Conservation (phyloP, 345 rosid species). For the Capsella bursapastoris region DNA sequence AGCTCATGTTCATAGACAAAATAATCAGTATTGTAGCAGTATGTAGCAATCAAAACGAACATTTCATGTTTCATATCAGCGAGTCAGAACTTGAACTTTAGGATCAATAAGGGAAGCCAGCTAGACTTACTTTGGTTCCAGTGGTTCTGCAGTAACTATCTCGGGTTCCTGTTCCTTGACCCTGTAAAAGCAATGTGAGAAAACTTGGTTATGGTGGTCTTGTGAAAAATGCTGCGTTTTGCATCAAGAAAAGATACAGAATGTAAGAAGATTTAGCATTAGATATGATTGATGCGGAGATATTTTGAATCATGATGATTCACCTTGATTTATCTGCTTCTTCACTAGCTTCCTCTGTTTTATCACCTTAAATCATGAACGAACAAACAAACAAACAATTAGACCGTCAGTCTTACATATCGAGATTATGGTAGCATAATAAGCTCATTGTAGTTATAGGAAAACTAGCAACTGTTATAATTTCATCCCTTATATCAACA, state of each 20-base stretch:
- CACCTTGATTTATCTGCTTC: constrained; percentile 53
- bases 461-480: constrained; percentile 8
- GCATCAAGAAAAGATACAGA: constrained; percentile 2
- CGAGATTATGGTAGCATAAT: background rate
- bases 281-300: constrained; percentile 4
- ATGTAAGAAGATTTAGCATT: constrained; percentile 12
- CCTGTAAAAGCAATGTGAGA: constrained; percentile 38
- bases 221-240: constrained; percentile 15
- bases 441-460: background rate
- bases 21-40: background rate
- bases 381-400: background rate
- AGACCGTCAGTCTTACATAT: constrained; percentile 1
- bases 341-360: constrained; percentile 47
- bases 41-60: too few relatives aligned
- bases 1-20: background rate
- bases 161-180: constrained; percentile 6
- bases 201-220: background rate
- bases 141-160: too few relatives aligned
- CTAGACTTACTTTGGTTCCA: too few relatives aligned
- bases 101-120: too few relatives aligned
- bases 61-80: too few relatives aligned
- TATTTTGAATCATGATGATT: constrained; percentile 27
- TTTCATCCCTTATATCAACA: constrained; percentile 9
- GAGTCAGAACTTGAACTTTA: too few relatives aligned
- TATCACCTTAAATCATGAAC: constrained; percentile 50